A percentile compares a stretch with the other conserved stretches of the same genome.
These are phyloP conservation scores for Berberis vulgaris DNA, from an alignment of 164 flowering plant genomes.

Conservation along the genomic window DNA sequence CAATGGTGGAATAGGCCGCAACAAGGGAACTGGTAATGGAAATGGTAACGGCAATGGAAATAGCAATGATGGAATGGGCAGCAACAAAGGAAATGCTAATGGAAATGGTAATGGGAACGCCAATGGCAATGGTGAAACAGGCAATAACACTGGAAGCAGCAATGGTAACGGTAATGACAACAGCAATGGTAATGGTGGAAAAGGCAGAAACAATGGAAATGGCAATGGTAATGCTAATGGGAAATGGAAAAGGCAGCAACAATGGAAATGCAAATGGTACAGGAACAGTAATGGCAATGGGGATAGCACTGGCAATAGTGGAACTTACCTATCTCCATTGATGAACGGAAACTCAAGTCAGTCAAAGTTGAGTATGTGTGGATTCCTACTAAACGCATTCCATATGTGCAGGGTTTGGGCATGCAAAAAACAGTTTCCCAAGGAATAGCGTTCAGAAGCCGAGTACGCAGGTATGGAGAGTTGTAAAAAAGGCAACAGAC, in stretches of 20 bases:
- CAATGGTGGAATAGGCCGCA: neutral
- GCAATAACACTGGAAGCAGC: neutral
- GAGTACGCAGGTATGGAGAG: too few relatives aligned
- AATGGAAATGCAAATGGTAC: slow-evolving; percentile 2
- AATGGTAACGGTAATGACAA: neutral
- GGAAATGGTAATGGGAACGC: too few relatives aligned
- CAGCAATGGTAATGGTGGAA: neutral
- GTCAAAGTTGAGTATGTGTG: too few relatives aligned
- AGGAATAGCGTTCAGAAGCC: too few relatives aligned
- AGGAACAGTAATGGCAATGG: slow-evolving; percentile 6
- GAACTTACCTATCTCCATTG: neutral
- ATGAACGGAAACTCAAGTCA: too few relatives aligned
- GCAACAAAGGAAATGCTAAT: neutral
- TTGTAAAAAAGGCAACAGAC: too few relatives aligned
- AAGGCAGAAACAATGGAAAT: neutral
- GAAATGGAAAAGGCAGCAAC: neutral
- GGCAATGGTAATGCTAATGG: slow-evolving; percentile 8
- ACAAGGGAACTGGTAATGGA: neutral
- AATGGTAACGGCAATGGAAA: neutral
- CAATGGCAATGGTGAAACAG: too few relatives aligned
- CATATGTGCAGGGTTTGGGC: too few relatives aligned
- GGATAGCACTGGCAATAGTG: slow-evolving; percentile 5
- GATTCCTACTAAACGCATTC: too few relatives aligned
- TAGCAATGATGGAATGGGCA: slow-evolving; percentile 1
- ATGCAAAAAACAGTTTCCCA: too few relatives aligned